Base-by-base conservation (phyloP, 495 filamentous ascomycete genomes). In the Letharia lupina region DNA sequence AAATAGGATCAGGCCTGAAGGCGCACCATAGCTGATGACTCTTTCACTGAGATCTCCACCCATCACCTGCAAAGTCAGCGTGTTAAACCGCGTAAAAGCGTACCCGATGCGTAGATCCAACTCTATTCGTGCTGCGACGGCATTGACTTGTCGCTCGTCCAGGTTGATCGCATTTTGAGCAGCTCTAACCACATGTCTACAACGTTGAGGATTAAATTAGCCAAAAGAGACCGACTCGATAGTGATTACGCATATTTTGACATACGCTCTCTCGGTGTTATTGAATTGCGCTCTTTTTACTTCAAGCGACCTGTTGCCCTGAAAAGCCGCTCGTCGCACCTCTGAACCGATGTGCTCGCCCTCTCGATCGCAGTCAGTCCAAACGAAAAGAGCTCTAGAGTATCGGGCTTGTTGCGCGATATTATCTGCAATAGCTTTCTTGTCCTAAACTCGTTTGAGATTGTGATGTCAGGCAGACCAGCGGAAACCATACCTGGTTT, bases 291-390 rank as follows among this genome's bases (percentile, higher is more conserved):
- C 94, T 68, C 94, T 81, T 70, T 89, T 94, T 60, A 97, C 83
- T 70, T 92, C 81, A 45, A 98, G 82, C 2, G 79, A 78, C 28
- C 79, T 71, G 71, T 97, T 98, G 33, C 85, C 87, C 71, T 83
- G 83, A 63, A 79, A 79, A 23, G 95, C 94, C 45, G 91, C 86
- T 65, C 89, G 83, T 47, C 91, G 86, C 61, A 98, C 91, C 72
- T 98, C 95, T n/a, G 88, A 79, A 2, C 94, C 94, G 67, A 98
- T 98, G 71, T 97, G 88, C 76, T 98, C 94, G 20, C 94, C 94
- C 81, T 98, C 94, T 60, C 93, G 86, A 80, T 98, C 94, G 77
- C 94, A 98, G 81, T 98, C 94, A 1, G 94, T 98, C 94, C 94
- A 98, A 70, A 98, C 96, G 75, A 91, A 94, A 18, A 98, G 80